phyloP scores from a whole-genome alignment of 2,329 filamentous ascomycete species.

The Malbranchea zuffiana region DNA sequence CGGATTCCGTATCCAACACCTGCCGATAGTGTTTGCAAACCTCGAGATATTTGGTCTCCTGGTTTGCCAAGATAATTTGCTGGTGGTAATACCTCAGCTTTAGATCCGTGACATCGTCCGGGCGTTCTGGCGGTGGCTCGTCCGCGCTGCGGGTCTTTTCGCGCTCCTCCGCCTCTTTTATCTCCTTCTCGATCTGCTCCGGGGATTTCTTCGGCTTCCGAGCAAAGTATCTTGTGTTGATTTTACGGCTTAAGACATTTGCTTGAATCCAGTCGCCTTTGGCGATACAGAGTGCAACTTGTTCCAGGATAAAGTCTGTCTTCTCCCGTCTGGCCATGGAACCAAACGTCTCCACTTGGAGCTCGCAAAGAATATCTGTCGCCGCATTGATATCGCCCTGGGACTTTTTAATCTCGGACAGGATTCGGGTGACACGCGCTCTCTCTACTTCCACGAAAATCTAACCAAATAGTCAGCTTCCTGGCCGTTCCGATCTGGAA shows the following conservation, averaged over 20 bases:
- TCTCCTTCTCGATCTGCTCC: slow-evolving; percentile 82
- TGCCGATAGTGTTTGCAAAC: slow-evolving; percentile 98
- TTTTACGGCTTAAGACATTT: slow-evolving; percentile 86
- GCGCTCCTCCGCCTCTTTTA: slow-evolving; percentile 65
- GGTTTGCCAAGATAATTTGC: slow-evolving; percentile 89
- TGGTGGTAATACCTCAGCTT: slow-evolving; percentile 97
- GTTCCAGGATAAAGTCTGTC: slow-evolving; percentile 95
- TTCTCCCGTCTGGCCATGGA: slow-evolving; percentile 97
- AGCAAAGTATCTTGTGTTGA: slow-evolving; percentile 84
- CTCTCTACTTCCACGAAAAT: slow-evolving; percentile 99
- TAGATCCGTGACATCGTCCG: slow-evolving; percentile 88
- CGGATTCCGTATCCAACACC: slow-evolving; percentile 88
- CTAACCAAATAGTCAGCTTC: too few species aligned
- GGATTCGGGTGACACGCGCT: slow-evolving; percentile 83
- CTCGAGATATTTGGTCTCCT: slow-evolving; percentile 94
- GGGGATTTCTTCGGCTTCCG: slow-evolving; percentile 83
- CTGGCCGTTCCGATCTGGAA: neutral
- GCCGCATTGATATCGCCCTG: slow-evolving; percentile 87
- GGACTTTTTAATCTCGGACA: slow-evolving; percentile 94
- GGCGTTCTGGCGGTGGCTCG: slow-evolving; percentile 60
- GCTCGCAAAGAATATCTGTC: slow-evolving; percentile 85
- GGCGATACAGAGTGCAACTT: slow-evolving; percentile 90
- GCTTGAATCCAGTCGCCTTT: slow-evolving; percentile 94
- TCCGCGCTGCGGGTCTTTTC: slow-evolving; percentile 71
- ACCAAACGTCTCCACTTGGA: slow-evolving; percentile 97